These are phyloP conservation scores for Salvia miltiorrhiza DNA, from an alignment of 257 asterid species.

Conservation along the genomic window DNA sequence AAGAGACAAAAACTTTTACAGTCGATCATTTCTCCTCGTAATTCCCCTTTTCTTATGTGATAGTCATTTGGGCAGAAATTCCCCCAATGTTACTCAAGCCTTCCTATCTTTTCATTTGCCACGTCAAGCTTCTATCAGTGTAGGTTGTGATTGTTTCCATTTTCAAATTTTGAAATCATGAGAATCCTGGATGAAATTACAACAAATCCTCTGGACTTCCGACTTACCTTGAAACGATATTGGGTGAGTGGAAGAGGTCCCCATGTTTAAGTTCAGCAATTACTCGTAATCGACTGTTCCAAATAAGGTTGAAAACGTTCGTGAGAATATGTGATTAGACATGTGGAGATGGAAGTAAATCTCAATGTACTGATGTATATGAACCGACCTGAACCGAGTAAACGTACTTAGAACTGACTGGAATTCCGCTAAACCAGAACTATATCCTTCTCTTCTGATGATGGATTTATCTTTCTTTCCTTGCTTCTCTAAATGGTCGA, in stretches of 20 bases:
- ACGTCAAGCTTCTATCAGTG: constrained; percentile 4
- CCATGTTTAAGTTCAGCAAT: constrained; percentile 82
- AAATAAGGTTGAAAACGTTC: constrained; percentile 19
- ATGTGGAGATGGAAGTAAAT: constrained; percentile 12
- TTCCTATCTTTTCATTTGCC: constrained; percentile 4
- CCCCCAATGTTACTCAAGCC: not conserved
- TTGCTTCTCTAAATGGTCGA: constrained; percentile 34
- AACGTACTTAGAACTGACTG: constrained; percentile 75
- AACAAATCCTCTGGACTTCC: constrained; percentile 3
- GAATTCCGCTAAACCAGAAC: constrained; percentile 72
- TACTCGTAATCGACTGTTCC: constrained; percentile 74
- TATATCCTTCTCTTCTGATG: constrained; percentile 60
- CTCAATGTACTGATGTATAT: constrained; percentile 8
- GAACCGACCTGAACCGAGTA: constrained; percentile 70
- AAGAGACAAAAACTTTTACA: not conserved
- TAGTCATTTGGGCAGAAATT: not conserved
- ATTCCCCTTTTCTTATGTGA: not conserved
- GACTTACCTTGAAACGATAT: constrained; percentile 80
- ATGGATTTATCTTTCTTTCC: constrained; percentile 38
- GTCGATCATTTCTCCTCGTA: not conserved
- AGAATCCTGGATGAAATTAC: constrained; percentile 3
- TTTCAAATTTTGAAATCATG: constrained; percentile 8
- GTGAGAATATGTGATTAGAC: constrained; percentile 20
- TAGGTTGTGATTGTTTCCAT: constrained; percentile 9
- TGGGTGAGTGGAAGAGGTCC: constrained; percentile 79